Evolutionary conservation across 2,329 filamentous ascomycete species (phyloP).

Genomic region (Arthroderma sp.): DNA sequence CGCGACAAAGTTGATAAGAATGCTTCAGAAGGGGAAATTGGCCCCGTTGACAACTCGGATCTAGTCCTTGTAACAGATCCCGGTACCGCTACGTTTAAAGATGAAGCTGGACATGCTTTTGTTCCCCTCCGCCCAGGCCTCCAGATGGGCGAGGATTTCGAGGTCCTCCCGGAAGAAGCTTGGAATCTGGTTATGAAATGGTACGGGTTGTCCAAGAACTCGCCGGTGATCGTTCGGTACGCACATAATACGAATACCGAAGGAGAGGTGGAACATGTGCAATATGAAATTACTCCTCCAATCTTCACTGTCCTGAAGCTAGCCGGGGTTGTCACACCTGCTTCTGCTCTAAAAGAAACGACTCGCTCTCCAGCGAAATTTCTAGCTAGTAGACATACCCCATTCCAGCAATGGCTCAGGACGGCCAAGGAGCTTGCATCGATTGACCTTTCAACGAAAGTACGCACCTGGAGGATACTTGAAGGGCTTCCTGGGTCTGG

Average conservation of each 20-base stretch:
- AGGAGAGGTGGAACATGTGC: conserved; percentile 51
- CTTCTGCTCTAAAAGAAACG: conserved; percentile 46
- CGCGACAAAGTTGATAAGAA: conserved; percentile 45
- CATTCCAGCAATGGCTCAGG: conserved; percentile 61
- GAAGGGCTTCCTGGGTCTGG: conserved; percentile 32
- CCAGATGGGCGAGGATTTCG: conserved; percentile 53
- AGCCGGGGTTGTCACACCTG: conserved; percentile 44
- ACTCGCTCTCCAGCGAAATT: conserved; percentile 51
- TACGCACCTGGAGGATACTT: conserved; percentile 60
- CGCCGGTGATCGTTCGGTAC: conserved; percentile 58
- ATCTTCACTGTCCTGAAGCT: conserved; percentile 76
- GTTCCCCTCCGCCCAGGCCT: conserved; percentile 60
- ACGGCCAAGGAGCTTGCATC: conserved; percentile 55
- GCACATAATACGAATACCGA: conserved; percentile 60
- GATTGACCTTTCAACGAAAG: conserved; percentile 57
- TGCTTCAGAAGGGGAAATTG: conserved; percentile 51
- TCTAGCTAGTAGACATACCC: conserved; percentile 56
- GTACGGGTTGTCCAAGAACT: conserved; percentile 63
- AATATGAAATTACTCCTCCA: conserved; percentile 74
- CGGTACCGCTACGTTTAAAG: conserved; percentile 24
- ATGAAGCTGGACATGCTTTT: conserved; percentile 42
- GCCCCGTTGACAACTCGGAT: conserved; percentile 76
- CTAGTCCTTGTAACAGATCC: conserved; percentile 51
- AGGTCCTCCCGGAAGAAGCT: conserved; percentile 62
- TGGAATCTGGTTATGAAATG: conserved; percentile 71